Conservation (phyloP, 176 grass and related monocot species). For the Ananas comosus region DNA sequence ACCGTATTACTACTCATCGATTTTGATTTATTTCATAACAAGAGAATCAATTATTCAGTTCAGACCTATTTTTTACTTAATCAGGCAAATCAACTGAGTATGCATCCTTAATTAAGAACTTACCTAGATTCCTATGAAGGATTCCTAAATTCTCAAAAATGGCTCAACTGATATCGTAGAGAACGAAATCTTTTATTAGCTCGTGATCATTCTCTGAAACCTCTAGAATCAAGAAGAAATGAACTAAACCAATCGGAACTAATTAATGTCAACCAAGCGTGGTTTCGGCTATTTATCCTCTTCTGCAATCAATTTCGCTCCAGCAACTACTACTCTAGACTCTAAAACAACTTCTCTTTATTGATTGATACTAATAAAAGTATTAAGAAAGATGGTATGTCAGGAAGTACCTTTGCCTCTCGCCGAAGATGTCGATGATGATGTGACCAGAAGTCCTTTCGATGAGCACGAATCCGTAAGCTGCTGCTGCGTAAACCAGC, state of each 20-base stretch:
- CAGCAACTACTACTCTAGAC: no score
- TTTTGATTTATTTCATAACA: no score
- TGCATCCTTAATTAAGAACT: not conserved
- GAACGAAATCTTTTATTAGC: no score
- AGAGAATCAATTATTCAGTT: no score
- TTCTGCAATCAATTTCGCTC: not conserved
- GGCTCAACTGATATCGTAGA: no score
- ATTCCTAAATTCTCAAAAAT: no score
- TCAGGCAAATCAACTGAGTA: no score
- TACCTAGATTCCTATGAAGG: not conserved
- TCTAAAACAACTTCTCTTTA: no score
- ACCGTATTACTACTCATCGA: no score
- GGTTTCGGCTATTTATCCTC: not conserved
- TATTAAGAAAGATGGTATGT: not conserved
- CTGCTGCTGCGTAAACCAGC: constrained; percentile 75
- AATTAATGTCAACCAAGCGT: not conserved
- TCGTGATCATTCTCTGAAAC: no score
- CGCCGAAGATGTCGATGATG: constrained; percentile 60
- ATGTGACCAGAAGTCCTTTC: constrained; percentile 90
- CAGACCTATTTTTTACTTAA: no score
- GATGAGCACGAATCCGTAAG: constrained; percentile 66
- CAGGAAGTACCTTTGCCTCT: constrained; percentile 48
- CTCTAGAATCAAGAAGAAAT: not conserved
- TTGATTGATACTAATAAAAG: not conserved
- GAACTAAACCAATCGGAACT: not conserved